Conservation (phyloP, 495 filamentous ascomycete species). For the Filosporella fistucella region DNA sequence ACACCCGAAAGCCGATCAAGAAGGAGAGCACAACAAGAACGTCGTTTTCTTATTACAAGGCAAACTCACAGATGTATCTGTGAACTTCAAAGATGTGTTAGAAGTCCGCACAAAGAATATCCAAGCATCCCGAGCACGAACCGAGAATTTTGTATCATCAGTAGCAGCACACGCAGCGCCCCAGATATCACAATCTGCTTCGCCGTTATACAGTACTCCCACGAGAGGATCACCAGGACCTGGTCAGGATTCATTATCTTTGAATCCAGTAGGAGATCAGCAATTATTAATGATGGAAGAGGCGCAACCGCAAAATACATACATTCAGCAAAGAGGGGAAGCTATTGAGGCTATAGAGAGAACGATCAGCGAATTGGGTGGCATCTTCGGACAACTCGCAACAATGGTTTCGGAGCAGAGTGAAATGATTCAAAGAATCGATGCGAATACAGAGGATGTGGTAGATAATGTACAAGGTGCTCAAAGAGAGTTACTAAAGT, state of each 20-base stretch:
- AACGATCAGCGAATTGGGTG: slow-evolving; percentile 89
- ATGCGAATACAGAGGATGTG: slow-evolving; percentile 93
- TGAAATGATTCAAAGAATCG: slow-evolving; percentile 89
- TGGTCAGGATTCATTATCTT: slow-evolving; percentile 69
- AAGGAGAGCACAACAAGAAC: slow-evolving; percentile 96
- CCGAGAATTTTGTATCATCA: slow-evolving; percentile 93
- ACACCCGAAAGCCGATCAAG: slow-evolving; percentile 76
- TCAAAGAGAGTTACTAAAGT: slow-evolving; percentile 91
- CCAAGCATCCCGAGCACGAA: slow-evolving; percentile 84
- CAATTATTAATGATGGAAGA: slow-evolving; percentile 95
- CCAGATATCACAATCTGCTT: slow-evolving; percentile 61
- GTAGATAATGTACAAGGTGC: slow-evolving; percentile 97
- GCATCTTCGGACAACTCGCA: slow-evolving; percentile 95
- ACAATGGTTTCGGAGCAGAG: slow-evolving; percentile 96
- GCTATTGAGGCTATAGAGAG: slow-evolving; percentile 96
- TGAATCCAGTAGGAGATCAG: slow-evolving; percentile 85
- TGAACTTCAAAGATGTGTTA: slow-evolving; percentile 94
- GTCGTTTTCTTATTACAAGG: slow-evolving; percentile 91
- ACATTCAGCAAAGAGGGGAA: slow-evolving; percentile 89
- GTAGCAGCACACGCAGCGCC: slow-evolving; percentile 64
- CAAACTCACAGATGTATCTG: slow-evolving; percentile 88
- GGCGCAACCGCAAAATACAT: slow-evolving; percentile 75
- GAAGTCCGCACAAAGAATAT: slow-evolving; percentile 98
- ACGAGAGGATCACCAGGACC: slow-evolving; percentile 52
- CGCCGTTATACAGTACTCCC: slow-evolving; percentile 84